Evolutionary conservation across 495 filamentous ascomycete genomes (phyloP).

Genomic region (Amniculicola lignicola): DNA sequence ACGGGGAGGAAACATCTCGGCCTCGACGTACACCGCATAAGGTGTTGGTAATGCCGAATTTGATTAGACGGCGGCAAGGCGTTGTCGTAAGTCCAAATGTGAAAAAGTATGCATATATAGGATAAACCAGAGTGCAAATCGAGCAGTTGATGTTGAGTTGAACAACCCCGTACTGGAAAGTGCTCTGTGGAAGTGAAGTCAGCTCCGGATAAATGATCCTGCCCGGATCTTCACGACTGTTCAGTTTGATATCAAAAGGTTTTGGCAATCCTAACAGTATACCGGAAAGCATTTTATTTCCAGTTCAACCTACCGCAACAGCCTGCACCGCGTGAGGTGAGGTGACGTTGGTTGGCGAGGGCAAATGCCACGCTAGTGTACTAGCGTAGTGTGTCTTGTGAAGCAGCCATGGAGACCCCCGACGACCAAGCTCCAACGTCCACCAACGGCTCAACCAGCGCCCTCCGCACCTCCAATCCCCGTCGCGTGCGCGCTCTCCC

Average conservation of each 20-base stretch:
- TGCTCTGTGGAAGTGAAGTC: no score
- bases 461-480: conserved; percentile 9
- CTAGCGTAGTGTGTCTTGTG: not conserved
- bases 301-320: no score
- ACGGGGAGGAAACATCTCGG: conserved; percentile 91
- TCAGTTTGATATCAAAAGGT: no score
- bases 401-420: not conserved
- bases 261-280: no score
- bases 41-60: not conserved
- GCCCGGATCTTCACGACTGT: no score
- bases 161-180: no score
- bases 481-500: conserved; percentile 17
- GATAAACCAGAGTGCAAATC: conserved; percentile 8
- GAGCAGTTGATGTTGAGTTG: no score
- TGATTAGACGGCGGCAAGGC: not conserved
- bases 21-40: conserved; percentile 97
- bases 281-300: no score
- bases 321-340: no score
- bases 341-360: no score
- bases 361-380: no score
- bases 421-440: conserved; percentile 1
- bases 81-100: conserved; percentile 5
- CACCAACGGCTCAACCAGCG: conserved; percentile 15
- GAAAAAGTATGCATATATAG: conserved; percentile 30
- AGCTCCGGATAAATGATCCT: no score